Evolutionary conservation across 352 stramenopile genomes (phyloP), one percentile per base, ranked within the genome.

Genomic region (Thraustotheca clavata): DNA sequence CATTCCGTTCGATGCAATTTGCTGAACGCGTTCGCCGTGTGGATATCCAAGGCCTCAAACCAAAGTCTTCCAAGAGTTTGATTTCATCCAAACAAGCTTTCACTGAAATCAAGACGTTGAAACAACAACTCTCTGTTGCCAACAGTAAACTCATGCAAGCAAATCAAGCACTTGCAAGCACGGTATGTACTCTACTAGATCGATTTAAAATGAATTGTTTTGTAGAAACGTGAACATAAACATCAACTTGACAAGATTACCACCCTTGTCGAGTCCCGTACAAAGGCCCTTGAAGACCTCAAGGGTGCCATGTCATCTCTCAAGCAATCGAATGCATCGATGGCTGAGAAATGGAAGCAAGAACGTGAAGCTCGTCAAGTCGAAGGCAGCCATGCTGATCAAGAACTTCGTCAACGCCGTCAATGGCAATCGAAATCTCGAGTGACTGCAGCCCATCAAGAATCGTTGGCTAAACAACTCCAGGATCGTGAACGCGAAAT

Each of bases 51-150:
- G 57, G 57, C 20, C 46, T 65, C 57, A 65, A 65, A 35, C 57
- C 57, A 16, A 26, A 43, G 16, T 32, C 52, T n/a, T 52, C 80
- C 24, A 71, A 86, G 36, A 69, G 73, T 48, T 87, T 89, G 72
- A 54, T 98, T 20, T 93, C 83, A 18, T 88, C 86, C 1, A 98
- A 97, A 70, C 95, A 96, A 63, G 83, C 95, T 12, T 96, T 96
- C 70, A 81, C 95, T 33, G 95, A 96, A 63, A 90, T 98, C 20
- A 96, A 98, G 75, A 87, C 87, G 20, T 77, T 98, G 35, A 97
- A 94, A 60, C 83, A 92, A 54, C 90, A 98, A 71, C 82, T 98
- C 67, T 87, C 88, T 55, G 77, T 86, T 26, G 77, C 91, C 8
- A 81, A 81, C 67, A 90, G 80, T 52, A 93, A 93, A 71, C 74